These are phyloP conservation scores for Sisymbrium irio DNA, from an alignment of 345 rosid species.

Conservation along the genomic window DNA sequence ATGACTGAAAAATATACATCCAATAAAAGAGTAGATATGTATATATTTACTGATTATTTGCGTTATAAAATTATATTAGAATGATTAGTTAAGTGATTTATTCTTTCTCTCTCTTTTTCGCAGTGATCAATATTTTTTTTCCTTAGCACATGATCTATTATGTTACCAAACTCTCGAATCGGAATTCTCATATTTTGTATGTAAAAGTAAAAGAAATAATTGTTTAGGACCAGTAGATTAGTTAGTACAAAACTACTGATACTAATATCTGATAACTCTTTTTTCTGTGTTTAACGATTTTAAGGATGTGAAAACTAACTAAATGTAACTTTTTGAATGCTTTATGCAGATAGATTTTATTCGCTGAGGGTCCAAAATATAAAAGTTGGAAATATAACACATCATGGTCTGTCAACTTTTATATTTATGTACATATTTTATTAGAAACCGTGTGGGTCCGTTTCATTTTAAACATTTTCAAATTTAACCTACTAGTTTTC, in stretches of 20 bases:
- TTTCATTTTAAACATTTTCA: too few relatives aligned
- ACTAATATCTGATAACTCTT: background rate
- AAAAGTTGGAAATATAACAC: too few relatives aligned
- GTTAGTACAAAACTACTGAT: background rate
- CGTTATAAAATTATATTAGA: too few relatives aligned
- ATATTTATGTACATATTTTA: background rate
- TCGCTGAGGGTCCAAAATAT: too few relatives aligned
- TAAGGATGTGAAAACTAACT: background rate
- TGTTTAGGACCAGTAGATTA: background rate
- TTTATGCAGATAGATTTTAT: constrained; percentile 14
- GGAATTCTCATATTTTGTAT: background rate
- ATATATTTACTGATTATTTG: background rate
- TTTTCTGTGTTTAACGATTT: background rate
- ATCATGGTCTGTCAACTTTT: background rate
- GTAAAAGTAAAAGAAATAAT: too few relatives aligned
- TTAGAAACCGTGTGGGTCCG: constrained; percentile 33
- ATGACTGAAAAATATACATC: background rate
- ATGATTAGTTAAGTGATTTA: background rate
- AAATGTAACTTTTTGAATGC: constrained; percentile 11
- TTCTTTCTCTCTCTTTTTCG: too few relatives aligned
- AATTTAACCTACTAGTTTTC: background rate
- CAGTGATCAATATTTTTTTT: too few relatives aligned
- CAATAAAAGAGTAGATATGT: background rate
- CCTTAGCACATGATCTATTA: too few relatives aligned
- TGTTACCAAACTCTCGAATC: background rate